Conservation (phyloP, 1,139 yeast genomes). For the Pneumocystis canis region DNA sequence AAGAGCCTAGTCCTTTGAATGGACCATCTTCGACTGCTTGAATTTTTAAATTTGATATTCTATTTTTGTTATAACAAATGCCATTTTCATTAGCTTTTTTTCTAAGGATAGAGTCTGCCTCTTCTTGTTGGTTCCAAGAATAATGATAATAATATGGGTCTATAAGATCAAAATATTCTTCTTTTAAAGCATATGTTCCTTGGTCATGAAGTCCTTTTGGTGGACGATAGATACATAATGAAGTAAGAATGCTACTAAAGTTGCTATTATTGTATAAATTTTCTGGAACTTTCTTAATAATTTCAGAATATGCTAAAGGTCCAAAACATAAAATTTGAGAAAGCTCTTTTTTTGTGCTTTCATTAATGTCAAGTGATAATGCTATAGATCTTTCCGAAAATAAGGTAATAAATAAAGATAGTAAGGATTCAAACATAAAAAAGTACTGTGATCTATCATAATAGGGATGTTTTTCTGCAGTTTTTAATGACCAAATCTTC, state of each 20-base stretch:
- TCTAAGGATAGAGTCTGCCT: conserved; percentile 43
- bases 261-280: conserved; percentile 54
- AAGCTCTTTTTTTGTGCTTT: conserved; percentile 50
- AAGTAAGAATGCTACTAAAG: conserved; percentile 53
- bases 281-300: conserved; percentile 60
- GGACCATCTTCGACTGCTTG: conserved; percentile 23
- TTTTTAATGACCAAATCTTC: neutral
- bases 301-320: conserved; percentile 54
- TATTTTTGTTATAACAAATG: neutral
- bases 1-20: conserved; percentile 23
- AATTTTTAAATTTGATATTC: conserved; percentile 26
- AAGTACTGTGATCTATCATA: conserved; percentile 14
- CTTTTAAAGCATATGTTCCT: conserved; percentile 57
- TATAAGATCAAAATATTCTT: conserved; percentile 37
- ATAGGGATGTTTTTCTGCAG: neutral
- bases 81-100: conserved; percentile 26
- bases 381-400: conserved; percentile 55
- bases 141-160: conserved; percentile 78
- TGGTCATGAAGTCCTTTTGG: conserved; percentile 52
- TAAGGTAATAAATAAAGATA: conserved; percentile 53
- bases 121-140: conserved; percentile 65
- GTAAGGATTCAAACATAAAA: conserved; percentile 68
- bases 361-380: conserved; percentile 35
- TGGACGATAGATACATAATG: conserved; percentile 45
- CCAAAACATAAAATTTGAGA: conserved; percentile 68